Conservation (phyloP, 768 basidiomycete species). For the Lentinula guzmanii region DNA sequence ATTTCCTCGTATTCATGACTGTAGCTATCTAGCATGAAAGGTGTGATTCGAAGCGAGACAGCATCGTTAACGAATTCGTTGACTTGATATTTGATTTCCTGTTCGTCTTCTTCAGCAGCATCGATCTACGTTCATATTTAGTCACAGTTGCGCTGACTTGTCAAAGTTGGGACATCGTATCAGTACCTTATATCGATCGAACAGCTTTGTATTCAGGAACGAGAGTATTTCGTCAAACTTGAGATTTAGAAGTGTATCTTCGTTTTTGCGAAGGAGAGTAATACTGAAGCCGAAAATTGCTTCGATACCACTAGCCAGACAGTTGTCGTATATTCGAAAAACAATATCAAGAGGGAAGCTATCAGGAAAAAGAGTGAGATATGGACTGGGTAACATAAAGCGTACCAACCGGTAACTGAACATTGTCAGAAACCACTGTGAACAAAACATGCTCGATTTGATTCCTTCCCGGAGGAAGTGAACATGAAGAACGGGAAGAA, state of each 20-base stretch:
- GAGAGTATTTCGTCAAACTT: conserved; percentile 90
- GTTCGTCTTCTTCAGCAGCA: conserved; percentile 18
- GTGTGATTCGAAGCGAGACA: conserved; percentile 79
- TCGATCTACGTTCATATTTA: conserved; percentile 17
- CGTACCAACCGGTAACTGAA: conserved; percentile 82
- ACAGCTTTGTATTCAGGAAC: conserved; percentile 63
- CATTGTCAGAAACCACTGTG: conserved; percentile 97
- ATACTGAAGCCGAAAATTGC: conserved; percentile 95
- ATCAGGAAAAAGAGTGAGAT: neutral
- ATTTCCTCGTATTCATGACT: conserved; percentile 85
- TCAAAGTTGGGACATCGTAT: neutral
- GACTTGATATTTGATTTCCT: conserved; percentile 47
- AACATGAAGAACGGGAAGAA: conserved; percentile 86
- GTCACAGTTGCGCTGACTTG: neutral
- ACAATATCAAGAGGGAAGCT: conserved; percentile 95
- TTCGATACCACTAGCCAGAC: conserved; percentile 94
- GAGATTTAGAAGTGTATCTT: conserved; percentile 66
- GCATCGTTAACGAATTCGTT: conserved; percentile 88
- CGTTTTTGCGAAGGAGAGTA: conserved; percentile 81
- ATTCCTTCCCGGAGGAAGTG: conserved; percentile 93
- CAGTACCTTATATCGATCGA: conserved; percentile 72
- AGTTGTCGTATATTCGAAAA: conserved; percentile 94
- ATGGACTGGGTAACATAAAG: neutral
- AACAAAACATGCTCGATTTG: conserved; percentile 98
- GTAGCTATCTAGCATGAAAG: conserved; percentile 92